Evolutionary conservation across 768 basidiomycete species (phyloP).

Genomic region (Pulveroboletus sp.): DNA sequence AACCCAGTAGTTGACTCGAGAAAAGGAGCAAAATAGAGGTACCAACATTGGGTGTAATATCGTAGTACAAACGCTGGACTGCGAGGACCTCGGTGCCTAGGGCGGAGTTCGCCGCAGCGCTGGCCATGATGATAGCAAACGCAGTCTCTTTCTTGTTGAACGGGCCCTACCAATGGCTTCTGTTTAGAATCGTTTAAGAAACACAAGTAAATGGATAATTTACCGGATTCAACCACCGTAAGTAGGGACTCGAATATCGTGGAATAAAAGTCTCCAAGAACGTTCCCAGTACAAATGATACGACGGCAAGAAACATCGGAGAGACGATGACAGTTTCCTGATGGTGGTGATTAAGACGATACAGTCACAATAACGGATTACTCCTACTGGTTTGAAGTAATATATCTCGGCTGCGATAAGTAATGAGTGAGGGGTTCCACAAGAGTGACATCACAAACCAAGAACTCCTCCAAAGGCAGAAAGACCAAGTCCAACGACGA

Average conservation of each 20-base stretch:
- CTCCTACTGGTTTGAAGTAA: slow-evolving; percentile 53
- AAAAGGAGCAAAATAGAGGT: slow-evolving; percentile 43
- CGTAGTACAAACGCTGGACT: slow-evolving; percentile 51
- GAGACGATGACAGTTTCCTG: slow-evolving; percentile 53
- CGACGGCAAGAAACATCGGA: slow-evolving; percentile 50
- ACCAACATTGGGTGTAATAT: slow-evolving; percentile 45
- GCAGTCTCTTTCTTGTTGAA: slow-evolving; percentile 61
- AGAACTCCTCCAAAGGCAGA: background rate
- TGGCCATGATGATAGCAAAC: slow-evolving; percentile 54
- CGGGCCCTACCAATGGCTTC: too few relatives aligned
- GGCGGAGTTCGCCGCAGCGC: slow-evolving; percentile 50
- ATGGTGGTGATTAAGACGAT: background rate
- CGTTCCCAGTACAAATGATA: slow-evolving; percentile 47
- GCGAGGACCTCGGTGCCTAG: slow-evolving; percentile 53
- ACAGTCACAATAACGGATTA: background rate
- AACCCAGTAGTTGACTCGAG: slow-evolving; percentile 41
- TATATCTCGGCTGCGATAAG: slow-evolving; percentile 49
- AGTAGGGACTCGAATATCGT: slow-evolving; percentile 35
- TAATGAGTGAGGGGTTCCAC: background rate
- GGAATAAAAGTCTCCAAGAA: slow-evolving; percentile 45
- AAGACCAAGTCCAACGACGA: background rate
- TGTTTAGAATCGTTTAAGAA: too few relatives aligned
- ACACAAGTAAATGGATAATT: slow-evolving; percentile 1
- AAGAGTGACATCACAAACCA: background rate
- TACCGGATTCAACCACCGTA: slow-evolving; percentile 52